phyloP scores from a whole-genome alignment of 176 grass and related monocot genomes.

The Avena insularis region DNA sequence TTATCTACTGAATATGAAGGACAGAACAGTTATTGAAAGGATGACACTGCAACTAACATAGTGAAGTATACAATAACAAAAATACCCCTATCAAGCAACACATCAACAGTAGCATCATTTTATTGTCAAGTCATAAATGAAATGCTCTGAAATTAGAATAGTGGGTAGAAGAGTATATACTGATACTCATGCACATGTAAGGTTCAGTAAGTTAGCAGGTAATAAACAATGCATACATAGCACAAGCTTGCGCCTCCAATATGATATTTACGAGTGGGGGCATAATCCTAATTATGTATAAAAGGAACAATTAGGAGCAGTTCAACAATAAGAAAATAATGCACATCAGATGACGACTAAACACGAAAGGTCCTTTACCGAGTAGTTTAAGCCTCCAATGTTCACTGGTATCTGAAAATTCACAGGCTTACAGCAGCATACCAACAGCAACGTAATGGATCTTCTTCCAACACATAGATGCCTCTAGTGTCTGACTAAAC shows the following conservation, averaged over 20 bases:
- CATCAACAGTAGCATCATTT: conserved; percentile 32
- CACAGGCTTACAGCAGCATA: conserved; percentile 31
- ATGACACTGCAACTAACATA: conserved; percentile 37
- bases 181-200: conserved; percentile 5
- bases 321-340: not conserved
- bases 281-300: conserved; percentile 13
- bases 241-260: not conserved
- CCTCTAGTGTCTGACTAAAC: not conserved
- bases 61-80: conserved; percentile 39
- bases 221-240: not conserved
- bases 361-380: not conserved
- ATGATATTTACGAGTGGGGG: not conserved
- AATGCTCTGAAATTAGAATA: not conserved
- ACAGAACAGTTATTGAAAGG: not conserved
- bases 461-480: not conserved
- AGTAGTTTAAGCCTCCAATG: not conserved
- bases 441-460: not conserved
- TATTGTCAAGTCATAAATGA: conserved; percentile 11
- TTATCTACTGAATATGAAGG: conserved; percentile 18
- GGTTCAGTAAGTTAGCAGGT: conserved; percentile 29
- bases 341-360: not conserved
- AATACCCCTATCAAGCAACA: conserved; percentile 30
- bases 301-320: not conserved
- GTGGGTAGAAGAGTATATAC: conserved; percentile 13
- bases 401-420: not conserved